Percentiles rank a stretch among this genome's conserved stretches.
phyloP scores from a whole-genome alignment of 106 monocot genomes.

The Allium cepa region DNA sequence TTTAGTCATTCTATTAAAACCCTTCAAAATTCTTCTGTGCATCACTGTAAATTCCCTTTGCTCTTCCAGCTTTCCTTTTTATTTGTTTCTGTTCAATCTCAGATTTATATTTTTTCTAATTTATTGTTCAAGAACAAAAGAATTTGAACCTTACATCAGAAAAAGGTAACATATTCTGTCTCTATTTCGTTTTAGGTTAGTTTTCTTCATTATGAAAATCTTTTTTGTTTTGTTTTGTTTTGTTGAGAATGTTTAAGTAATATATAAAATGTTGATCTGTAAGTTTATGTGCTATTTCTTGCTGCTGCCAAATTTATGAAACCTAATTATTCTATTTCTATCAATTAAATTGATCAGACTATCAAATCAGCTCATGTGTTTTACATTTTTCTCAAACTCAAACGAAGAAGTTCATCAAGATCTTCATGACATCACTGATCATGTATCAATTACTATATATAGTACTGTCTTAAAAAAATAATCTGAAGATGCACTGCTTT shows the following conservation, averaged over 20 bases:
- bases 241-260: background rate
- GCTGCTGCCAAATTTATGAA: background rate
- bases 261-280: background rate
- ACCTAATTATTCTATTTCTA: background rate
- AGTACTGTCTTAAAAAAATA: background rate
- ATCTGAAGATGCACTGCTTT: background rate
- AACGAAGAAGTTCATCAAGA: background rate
- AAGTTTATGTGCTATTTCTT: background rate
- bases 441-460: background rate
- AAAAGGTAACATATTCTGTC: background rate
- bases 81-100: conserved; percentile 17
- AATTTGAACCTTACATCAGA: conserved; percentile 3
- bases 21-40: conserved; percentile 9
- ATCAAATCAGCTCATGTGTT: background rate
- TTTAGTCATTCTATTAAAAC: background rate
- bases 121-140: background rate
- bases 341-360: background rate
- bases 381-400: background rate
- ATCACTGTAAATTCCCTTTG: conserved; percentile 21
- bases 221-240: background rate
- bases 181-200: background rate
- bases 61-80: conserved; percentile 12
- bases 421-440: conserved; percentile 11
- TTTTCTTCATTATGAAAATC: background rate
- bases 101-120: conserved; percentile 1